Percentiles rank a stretch among this genome's conserved stretches.
Evolutionary conservation across 176 grass and related monocot species (phyloP).

Genomic region (Avena atlantica): DNA sequence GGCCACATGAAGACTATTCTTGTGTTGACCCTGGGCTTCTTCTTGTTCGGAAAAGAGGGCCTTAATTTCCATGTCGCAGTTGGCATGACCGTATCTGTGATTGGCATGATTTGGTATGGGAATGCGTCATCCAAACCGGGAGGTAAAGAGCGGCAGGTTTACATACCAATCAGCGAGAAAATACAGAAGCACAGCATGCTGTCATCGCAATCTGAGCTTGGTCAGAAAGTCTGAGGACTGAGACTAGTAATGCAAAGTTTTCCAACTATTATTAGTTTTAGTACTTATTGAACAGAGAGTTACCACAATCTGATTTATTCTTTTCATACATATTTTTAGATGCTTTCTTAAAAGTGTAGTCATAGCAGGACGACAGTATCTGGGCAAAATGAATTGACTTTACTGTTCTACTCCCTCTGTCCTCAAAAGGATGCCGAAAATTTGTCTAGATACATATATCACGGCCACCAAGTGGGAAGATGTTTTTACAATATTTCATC

Average conservation of each 20-base stretch:
- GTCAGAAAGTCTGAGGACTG: slow-evolving; percentile 25
- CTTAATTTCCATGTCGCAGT: slow-evolving; percentile 47
- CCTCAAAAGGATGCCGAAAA: no score
- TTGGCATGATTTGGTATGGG: slow-evolving; percentile 58
- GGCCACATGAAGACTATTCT: slow-evolving; percentile 63
- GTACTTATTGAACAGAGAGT: not conserved
- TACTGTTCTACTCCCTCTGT: not conserved
- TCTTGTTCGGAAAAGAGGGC: slow-evolving; percentile 42
- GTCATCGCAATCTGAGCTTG: slow-evolving; percentile 30
- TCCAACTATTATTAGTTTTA: not conserved
- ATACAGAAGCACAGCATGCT: slow-evolving; percentile 20
- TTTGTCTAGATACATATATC: not conserved
- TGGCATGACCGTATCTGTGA: slow-evolving; percentile 49
- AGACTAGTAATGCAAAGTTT: not conserved
- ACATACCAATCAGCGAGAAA: slow-evolving; percentile 20
- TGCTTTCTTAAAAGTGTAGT: slow-evolving; percentile 2
- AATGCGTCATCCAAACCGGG: slow-evolving; percentile 52
- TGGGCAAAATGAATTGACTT: slow-evolving; percentile 5
- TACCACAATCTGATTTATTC: not conserved
- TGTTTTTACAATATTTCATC: not conserved
- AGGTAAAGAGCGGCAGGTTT: slow-evolving; percentile 47
- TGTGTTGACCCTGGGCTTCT: slow-evolving; percentile 50
- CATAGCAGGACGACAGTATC: not conserved
- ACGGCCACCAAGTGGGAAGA: not conserved
- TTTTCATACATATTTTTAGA: slow-evolving; percentile 14